These are phyloP conservation scores for Coemansia aciculifera DNA, from an alignment of 192 early-diverging fungal genomes.

Conservation along the genomic window DNA sequence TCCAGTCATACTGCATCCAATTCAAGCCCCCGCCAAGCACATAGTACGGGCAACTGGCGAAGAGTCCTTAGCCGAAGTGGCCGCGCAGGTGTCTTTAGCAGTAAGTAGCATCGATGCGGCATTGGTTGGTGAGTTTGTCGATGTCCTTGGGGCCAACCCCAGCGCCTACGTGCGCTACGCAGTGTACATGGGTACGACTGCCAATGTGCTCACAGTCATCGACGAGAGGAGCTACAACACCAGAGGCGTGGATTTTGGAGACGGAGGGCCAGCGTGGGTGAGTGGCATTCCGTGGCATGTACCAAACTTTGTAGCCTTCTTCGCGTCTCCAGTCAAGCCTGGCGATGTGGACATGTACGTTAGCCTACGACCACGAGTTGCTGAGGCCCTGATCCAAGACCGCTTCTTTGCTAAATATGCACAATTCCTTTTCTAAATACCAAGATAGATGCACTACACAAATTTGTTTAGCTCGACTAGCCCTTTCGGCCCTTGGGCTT, in stretches of 20 bases:
- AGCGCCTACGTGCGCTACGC: constrained; percentile 17
- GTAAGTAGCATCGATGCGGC: constrained; percentile 7
- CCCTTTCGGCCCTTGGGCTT: constrained; percentile 55
- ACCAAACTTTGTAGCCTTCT: constrained; percentile 38
- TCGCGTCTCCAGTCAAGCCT: constrained; percentile 4
- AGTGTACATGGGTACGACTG: background rate
- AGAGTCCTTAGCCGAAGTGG: constrained; percentile 11
- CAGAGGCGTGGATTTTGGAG: constrained; percentile 35
- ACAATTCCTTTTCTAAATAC: constrained; percentile 1
- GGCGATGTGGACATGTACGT: constrained; percentile 24
- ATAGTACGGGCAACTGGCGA: background rate
- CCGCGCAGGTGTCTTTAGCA: background rate
- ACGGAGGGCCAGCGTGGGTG: constrained; percentile 36
- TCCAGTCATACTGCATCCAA: constrained; percentile 18
- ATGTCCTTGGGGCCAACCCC: constrained; percentile 16
- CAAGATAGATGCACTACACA: background rate
- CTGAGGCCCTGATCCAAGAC: constrained; percentile 9
- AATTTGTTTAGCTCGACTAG: background rate
- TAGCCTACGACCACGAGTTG: constrained; percentile 14
- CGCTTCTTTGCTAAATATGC: constrained; percentile 29
- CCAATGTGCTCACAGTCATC: constrained; percentile 18
- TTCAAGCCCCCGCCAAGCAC: background rate
- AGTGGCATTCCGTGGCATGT: constrained; percentile 31
- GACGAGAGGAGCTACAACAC: constrained; percentile 33
- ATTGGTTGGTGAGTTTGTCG: constrained; percentile 21